Conservation (phyloP, 1,139 yeast species). For the Saccharomyces pastorianus region DNA sequence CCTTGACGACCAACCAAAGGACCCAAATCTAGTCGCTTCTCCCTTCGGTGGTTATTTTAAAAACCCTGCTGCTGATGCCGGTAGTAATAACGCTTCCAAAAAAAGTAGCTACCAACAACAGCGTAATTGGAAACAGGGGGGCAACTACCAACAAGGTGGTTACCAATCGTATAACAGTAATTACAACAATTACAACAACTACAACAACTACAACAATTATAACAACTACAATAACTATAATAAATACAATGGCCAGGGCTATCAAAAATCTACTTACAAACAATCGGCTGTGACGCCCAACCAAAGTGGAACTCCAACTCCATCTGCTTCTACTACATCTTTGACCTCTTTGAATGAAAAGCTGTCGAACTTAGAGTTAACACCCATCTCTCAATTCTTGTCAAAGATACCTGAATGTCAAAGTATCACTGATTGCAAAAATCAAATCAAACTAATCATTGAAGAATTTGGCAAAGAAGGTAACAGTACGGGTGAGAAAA, state of each 20-base stretch:
- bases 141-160: conserved; percentile 11
- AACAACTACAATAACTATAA: conserved; percentile 5
- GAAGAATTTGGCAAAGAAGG: conserved; percentile 43
- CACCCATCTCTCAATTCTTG: conserved; percentile 64
- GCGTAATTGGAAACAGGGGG: conserved; percentile 16
- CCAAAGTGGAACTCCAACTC: conserved; percentile 28
- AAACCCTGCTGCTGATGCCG: conserved; percentile 7
- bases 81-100: conserved; percentile 5
- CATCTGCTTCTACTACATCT: conserved; percentile 46
- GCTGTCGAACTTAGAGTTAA: conserved; percentile 51
- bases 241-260: conserved; percentile 6
- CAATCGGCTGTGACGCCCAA: conserved; percentile 26
- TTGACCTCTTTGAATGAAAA: conserved; percentile 64
- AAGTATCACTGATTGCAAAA: conserved; percentile 57
- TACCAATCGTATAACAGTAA: conserved; percentile 10
- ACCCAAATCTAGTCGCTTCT: conserved; percentile 26
- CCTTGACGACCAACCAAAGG: conserved; percentile 27
- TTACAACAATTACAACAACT: conserved; percentile 5
- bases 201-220: conserved; percentile 6
- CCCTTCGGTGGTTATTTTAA: conserved; percentile 32
- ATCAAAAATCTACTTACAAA: conserved; percentile 12
- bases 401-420: conserved; percentile 48
- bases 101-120: conserved; percentile 18
- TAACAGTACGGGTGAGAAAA: conserved; percentile 32
- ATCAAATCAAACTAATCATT: conserved; percentile 51